These are phyloP conservation scores for Umbelopsis sp. DNA, from an alignment of 371 early-diverging fungal genomes.

Conservation along the genomic window DNA sequence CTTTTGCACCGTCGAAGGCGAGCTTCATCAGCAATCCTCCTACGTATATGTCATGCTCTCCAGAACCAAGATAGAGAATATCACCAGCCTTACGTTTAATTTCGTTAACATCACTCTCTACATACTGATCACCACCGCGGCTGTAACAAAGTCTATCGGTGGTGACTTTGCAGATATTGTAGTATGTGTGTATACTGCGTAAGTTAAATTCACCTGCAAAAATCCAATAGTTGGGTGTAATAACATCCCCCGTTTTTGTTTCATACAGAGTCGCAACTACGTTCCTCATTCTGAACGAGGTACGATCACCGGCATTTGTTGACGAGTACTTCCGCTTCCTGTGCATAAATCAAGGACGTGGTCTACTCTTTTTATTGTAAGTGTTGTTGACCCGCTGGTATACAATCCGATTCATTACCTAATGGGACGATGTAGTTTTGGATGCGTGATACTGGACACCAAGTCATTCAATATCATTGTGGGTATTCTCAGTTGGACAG, in stretches of 20 bases:
- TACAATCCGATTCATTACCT: background rate
- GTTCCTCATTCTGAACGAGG: background rate
- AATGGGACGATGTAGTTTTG: background rate
- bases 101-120: conserved; percentile 10
- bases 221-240: background rate
- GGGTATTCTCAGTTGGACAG: conserved; percentile 4
- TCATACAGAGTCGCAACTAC: background rate
- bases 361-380: conserved; percentile 8
- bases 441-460: conserved; percentile 11
- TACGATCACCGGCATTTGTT: background rate
- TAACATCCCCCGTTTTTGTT: background rate
- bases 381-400: background rate
- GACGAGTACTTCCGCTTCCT: conserved; percentile 8
- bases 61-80: conserved; percentile 14
- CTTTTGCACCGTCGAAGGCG: background rate
- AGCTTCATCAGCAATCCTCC: background rate
- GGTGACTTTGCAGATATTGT: conserved; percentile 16
- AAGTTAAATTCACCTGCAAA: background rate
- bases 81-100: conserved; percentile 11
- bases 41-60: conserved; percentile 21
- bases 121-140: conserved; percentile 5
- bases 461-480: conserved; percentile 13
- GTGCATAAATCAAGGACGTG: conserved; percentile 2
- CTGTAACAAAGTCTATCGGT: conserved; percentile 6
- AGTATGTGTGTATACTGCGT: conserved; percentile 17